phyloP scores from a whole-genome alignment of 495 filamentous ascomycete species.

The Hypoxylon cercidicola region DNA sequence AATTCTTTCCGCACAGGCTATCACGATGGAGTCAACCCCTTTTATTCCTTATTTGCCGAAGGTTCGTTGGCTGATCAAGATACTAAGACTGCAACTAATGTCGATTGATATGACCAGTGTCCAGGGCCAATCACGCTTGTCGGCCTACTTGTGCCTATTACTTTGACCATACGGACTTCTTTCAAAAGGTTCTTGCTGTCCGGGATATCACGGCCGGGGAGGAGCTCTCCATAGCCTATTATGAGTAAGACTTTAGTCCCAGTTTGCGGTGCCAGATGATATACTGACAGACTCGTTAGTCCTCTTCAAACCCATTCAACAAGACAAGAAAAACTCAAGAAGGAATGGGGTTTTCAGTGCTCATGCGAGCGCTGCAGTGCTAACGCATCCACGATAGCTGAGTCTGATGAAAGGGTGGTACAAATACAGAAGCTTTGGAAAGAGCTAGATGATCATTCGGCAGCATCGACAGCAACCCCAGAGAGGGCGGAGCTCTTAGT shows the following conservation, averaged over 20 bases:
- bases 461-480: constrained; percentile 38
- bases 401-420: constrained; percentile 47
- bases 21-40: constrained; percentile 40
- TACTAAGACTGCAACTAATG: constrained; percentile 16
- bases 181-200: constrained; percentile 51
- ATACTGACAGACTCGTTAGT: constrained; percentile 27
- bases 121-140: constrained; percentile 58
- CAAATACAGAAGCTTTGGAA: constrained; percentile 44
- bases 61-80: constrained; percentile 28
- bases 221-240: constrained; percentile 55
- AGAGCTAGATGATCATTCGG: constrained; percentile 43
- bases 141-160: constrained; percentile 57
- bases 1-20: constrained; percentile 47
- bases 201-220: constrained; percentile 49
- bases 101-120: constrained; percentile 34
- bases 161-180: constrained; percentile 48
- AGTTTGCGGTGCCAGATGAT: too few species aligned
- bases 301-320: constrained; percentile 42
- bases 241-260: constrained; percentile 45
- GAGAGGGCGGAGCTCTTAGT: constrained; percentile 52
- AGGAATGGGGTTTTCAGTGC: constrained; percentile 56
- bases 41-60: constrained; percentile 47
- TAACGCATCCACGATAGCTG: constrained; percentile 28
- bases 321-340: constrained; percentile 41
- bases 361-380: constrained; percentile 48